These are phyloP conservation scores for Termitomyces sp. DNA, from an alignment of 768 basidiomycete genomes.

Conservation along the genomic window DNA sequence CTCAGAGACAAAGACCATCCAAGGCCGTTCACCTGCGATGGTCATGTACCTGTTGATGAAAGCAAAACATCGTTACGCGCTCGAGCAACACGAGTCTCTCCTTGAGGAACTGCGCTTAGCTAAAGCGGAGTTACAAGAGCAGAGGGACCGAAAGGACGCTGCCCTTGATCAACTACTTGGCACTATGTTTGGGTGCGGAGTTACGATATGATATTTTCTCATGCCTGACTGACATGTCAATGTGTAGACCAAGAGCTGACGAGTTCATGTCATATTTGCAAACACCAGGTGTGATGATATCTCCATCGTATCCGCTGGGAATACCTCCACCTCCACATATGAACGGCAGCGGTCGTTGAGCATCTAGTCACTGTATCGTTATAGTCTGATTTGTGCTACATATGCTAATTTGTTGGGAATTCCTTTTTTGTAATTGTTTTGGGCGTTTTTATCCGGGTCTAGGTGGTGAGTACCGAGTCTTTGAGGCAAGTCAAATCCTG, in stretches of 20 bases:
- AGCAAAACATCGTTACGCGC: conserved; percentile 68
- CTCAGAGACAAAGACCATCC: conserved; percentile 54
- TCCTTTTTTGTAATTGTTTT: background rate
- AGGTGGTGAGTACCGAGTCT: background rate
- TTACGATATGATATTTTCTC: background rate
- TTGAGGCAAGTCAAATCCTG: background rate
- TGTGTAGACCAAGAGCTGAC: conserved; percentile 18
- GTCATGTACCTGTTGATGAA: conserved; percentile 70
- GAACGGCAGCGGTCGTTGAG: conserved; percentile 8
- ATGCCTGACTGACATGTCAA: background rate
- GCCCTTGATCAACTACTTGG: conserved; percentile 50
- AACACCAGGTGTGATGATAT: conserved; percentile 9
- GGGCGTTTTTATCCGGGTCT: background rate
- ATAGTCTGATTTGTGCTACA: background rate
- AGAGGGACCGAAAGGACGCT: conserved; percentile 56
- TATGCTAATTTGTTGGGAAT: background rate
- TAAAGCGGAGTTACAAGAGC: conserved; percentile 43
- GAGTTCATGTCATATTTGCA: conserved; percentile 16
- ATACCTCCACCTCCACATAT: conserved; percentile 2
- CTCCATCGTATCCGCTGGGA: background rate
- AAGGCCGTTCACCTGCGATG: conserved; percentile 64
- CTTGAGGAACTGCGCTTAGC: conserved; percentile 57
- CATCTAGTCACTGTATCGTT: background rate
- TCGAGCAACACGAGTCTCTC: conserved; percentile 63
- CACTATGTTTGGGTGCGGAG: conserved; percentile 43